Evolutionary conservation across 768 basidiomycete species (phyloP).

Genomic region (Coprinopsis strossmayeri): DNA sequence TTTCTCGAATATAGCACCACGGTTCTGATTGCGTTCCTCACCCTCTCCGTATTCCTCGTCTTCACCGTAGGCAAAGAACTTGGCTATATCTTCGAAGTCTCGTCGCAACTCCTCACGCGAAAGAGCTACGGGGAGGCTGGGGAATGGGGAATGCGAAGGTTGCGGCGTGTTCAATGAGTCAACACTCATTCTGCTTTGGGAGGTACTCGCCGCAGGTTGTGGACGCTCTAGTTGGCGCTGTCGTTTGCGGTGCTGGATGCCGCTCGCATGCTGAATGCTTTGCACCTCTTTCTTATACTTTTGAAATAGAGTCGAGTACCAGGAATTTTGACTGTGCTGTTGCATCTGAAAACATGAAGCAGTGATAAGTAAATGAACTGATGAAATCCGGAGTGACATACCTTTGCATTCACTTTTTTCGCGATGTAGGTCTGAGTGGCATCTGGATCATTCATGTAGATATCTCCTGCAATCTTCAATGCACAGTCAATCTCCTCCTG

Average conservation of each 20-base stretch:
- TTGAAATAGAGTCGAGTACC: conserved; percentile 36
- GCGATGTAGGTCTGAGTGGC: conserved; percentile 33
- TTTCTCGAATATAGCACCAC: conserved; percentile 37
- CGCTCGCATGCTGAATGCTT: conserved; percentile 40
- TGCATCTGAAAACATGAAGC: conserved; percentile 40
- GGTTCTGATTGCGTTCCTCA: conserved; percentile 29
- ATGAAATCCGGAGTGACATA: conserved; percentile 25
- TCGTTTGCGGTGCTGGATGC: conserved; percentile 44
- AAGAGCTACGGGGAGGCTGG: background rate
- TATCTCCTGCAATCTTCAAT: conserved; percentile 33
- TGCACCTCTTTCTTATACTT: conserved; percentile 35
- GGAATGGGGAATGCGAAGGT: conserved; percentile 1
- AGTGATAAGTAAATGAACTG: background rate
- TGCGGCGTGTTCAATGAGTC: conserved; percentile 4
- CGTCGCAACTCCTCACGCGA: conserved; percentile 15
- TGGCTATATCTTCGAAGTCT: conserved; percentile 46
- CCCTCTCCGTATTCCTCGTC: conserved; percentile 26
- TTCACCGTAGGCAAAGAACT: conserved; percentile 47
- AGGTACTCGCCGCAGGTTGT: too few species aligned
- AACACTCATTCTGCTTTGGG: conserved; percentile 7
- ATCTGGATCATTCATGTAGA: conserved; percentile 42
- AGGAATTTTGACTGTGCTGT: conserved; percentile 47
- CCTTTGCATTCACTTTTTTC: conserved; percentile 32
- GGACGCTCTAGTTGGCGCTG: conserved; percentile 1
- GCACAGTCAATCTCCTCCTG: conserved; percentile 28